Evolutionary conservation across 306 rosid species (phyloP), one percentile per base, ranked within the genome.

Genomic region (Quercus aquifolioides): DNA sequence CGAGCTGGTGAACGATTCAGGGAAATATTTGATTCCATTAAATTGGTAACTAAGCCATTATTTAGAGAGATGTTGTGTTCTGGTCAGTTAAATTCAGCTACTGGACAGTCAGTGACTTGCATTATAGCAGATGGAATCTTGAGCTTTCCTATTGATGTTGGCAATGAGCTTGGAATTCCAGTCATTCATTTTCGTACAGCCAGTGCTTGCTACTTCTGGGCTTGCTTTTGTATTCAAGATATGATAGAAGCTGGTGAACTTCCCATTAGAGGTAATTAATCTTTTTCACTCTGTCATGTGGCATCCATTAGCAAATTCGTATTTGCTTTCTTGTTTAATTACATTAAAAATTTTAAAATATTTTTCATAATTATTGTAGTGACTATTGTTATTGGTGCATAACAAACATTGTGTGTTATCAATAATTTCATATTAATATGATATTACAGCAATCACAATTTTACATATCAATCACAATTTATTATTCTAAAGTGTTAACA

Each of bases 211-310:
- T 31, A 68, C 74, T 72, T 86, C 71, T 91, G 89, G 96, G 69
- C 86, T 75, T 86, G 69, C 68, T 65, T 85, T 0, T 77, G 55
- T 20, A 67, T 77, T 52, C 92, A 88, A 1, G 63, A 69, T 2
- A 75, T 86, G 17, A 28, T 84, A 5, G 57, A 85, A 1, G 74
- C 33, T 3, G 79, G 81, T 0, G 82, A 89, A 63, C 85, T 91
- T 63, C 91, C 97, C 4, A 83, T 86, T 33, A 55, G 20, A 89
- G 96, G 90, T 86, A 75, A 12, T 0, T 86, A 75, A 12, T 0
- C 17, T 5, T 31, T 20, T 1, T 4, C 19, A 11, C 6, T n/a
- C 78, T 82, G 43, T 35, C 43, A 6, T 6, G 41, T 1, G 9
- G 43, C 43, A 35, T 35, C 9, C 43, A 35, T 35, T 35, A 35